Percentiles rank a stretch among this genome's conserved stretches.
phyloP scores from a whole-genome alignment of 1,139 yeast species.

The Magnusiomyces starmeri region DNA sequence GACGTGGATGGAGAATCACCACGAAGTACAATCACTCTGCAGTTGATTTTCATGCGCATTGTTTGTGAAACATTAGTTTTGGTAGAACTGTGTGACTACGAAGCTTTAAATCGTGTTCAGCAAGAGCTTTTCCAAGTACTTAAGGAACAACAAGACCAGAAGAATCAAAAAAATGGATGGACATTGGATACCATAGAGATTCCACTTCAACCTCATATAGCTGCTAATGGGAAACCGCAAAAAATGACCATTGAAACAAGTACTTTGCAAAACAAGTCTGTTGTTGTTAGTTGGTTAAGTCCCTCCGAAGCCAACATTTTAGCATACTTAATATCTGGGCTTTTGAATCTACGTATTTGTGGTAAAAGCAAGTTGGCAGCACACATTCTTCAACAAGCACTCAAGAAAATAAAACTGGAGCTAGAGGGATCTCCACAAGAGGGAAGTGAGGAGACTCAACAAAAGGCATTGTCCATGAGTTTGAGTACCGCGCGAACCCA shows the following conservation, averaged over 20 bases:
- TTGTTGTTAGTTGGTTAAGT: constrained; percentile 11
- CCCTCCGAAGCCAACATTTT: constrained; percentile 10
- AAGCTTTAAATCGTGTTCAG: neutral
- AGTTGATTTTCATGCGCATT: constrained; percentile 10
- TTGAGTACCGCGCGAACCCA: neutral
- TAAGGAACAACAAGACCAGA: neutral
- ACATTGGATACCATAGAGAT: neutral
- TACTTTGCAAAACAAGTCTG: constrained; percentile 3
- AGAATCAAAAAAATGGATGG: neutral
- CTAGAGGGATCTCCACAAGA: constrained; percentile 4
- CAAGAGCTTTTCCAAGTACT: constrained; percentile 1
- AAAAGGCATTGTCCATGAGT: neutral
- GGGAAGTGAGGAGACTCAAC: constrained; percentile 3
- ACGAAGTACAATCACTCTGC: neutral
- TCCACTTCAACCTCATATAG: neutral
- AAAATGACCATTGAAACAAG: constrained; percentile 5
- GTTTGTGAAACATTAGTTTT: constrained; percentile 8
- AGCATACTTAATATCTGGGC: constrained; percentile 8
- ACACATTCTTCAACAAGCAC: constrained; percentile 7
- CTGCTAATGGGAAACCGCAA: constrained; percentile 3
- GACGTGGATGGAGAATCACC: too few species aligned
- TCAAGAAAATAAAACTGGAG: constrained; percentile 10
- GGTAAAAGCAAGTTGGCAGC: constrained; percentile 9
- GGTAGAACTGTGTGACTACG: neutral
- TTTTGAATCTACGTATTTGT: constrained; percentile 7